Conservation (phyloP, 2,329 filamentous ascomycete species). For the Aspergillus caelatus region DNA sequence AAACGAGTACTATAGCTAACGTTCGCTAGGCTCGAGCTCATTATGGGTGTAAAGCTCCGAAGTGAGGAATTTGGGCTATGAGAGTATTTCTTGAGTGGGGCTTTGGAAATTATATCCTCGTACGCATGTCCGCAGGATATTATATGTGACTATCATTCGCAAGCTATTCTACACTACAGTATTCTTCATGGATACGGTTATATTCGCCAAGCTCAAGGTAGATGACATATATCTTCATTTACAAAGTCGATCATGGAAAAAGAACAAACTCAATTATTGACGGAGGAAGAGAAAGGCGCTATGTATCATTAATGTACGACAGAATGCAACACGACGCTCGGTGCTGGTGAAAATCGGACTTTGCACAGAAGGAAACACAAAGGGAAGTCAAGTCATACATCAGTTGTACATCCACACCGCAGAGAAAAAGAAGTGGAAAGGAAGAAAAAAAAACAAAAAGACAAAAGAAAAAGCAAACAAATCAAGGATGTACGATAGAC, state of each 20-base stretch:
- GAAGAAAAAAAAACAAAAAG: conserved; percentile 9
- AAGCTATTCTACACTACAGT: background rate
- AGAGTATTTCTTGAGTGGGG: too few relatives aligned
- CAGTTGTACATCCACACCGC: conserved; percentile 18
- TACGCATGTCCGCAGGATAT: too few relatives aligned
- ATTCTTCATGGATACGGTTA: background rate
- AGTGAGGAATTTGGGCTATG: too few relatives aligned
- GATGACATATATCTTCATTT: background rate
- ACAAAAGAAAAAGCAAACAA: background rate
- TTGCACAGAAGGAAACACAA: conserved; percentile 11
- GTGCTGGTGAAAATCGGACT: conserved; percentile 4
- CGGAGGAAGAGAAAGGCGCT: conserved; percentile 24
- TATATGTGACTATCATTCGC: too few relatives aligned
- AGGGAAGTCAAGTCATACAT: conserved; percentile 10
- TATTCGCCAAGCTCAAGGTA: background rate
- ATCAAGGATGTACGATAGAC: background rate
- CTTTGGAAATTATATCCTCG: too few relatives aligned
- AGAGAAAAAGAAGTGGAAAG: conserved; percentile 11
- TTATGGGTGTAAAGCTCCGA: too few relatives aligned
- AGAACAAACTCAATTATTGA: conserved; percentile 20
- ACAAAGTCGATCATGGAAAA: background rate
- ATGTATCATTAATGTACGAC: conserved; percentile 28
- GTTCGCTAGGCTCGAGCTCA: too few relatives aligned
- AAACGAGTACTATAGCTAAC: too few relatives aligned
- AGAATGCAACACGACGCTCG: conserved; percentile 11